Evolutionary conservation across 2,329 filamentous ascomycete species (phyloP).

Genomic region (Paracamarosporium sp.): DNA sequence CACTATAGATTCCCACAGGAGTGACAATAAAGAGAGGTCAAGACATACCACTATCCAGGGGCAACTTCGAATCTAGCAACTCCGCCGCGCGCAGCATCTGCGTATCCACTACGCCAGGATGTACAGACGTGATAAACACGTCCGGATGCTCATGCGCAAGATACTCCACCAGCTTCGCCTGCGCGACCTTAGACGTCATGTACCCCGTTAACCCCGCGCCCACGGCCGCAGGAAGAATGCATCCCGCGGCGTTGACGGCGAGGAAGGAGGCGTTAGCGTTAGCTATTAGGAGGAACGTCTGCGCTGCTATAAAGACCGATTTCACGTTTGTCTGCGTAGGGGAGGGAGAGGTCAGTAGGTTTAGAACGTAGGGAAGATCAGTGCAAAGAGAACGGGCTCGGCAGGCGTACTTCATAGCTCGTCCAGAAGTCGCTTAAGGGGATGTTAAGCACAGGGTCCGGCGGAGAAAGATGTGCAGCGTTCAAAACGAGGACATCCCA

Average conservation of each 20-base stretch:
- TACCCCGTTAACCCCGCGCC: constrained; percentile 37
- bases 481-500: constrained; percentile 31
- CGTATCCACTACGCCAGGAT: constrained; percentile 47
- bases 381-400: too few relatives aligned
- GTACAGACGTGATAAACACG: constrained; percentile 38
- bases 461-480: constrained; percentile 18
- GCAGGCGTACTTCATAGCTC: constrained; percentile 19
- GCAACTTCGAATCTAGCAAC: constrained; percentile 10
- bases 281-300: constrained; percentile 25
- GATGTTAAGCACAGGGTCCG: constrained; percentile 12
- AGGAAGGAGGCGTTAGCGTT: not conserved
- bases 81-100: constrained; percentile 23
- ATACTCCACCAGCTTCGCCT: constrained; percentile 38
- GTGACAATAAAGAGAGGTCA: not conserved
- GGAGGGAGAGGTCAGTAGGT: not conserved
- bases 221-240: constrained; percentile 13
- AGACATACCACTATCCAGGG: constrained; percentile 26
- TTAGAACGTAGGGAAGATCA: not conserved
- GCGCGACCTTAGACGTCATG: constrained; percentile 41
- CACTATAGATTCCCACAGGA: too few relatives aligned
- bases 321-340: constrained; percentile 22
- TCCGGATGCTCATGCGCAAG: constrained; percentile 42
- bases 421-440: constrained; percentile 24
- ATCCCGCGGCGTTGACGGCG: constrained; percentile 9
- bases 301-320: constrained; percentile 15